Evolutionary conservation across 2,329 filamentous ascomycete genomes (phyloP), one percentile per base, ranked within the genome.

Genomic region (Arthroderma sp.): DNA sequence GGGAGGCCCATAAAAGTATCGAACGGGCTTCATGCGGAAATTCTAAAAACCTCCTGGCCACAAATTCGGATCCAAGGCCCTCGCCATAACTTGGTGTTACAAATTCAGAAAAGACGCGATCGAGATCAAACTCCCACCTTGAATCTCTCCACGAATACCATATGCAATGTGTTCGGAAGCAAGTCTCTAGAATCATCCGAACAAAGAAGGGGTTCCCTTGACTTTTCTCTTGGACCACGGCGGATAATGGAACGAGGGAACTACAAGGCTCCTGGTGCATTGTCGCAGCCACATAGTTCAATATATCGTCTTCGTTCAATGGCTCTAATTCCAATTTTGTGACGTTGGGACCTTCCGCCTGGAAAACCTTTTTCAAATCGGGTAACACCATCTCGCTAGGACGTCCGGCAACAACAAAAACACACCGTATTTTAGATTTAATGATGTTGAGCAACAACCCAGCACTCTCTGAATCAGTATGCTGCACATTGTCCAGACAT

Each of bases 161-260:
- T 41, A 95, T 83, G 60, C 85, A 94, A 53, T 82, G 82, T 58
- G 86, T 91, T 36, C 85, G 78, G 60, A 94, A 81, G 59, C 86
- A 93, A 3, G 83, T 82, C 56, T 85, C 85, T 4, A 95, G 74
- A 75, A 95, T 93, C 64, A 94, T 86, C 45, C 86, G 75, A 61
- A 94, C 83, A 56, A 91, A 93, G 56, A 94, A 95, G 0, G 87
- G 82, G 50, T 94, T 94, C 1, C 88, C 88, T 28, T 77, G 77
- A 6, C 85, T 89, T 65, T 91, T 93, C 56, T 89, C 87, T 59
- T 93, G 84, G 4, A 95, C 78, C 6, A 94, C 84, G 5, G 87
- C 77, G 2, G 85, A 83, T 11, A 96, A 69, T 0, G 87, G 81
- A 1, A 84, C 68, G 1, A 91, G 75, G 39, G 86, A 83, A 31